A percentile compares a stretch with the other conserved stretches of the same genome.
phyloP scores from a whole-genome alignment of 495 filamentous ascomycete species.

The Talaromyces stipitatus region DNA sequence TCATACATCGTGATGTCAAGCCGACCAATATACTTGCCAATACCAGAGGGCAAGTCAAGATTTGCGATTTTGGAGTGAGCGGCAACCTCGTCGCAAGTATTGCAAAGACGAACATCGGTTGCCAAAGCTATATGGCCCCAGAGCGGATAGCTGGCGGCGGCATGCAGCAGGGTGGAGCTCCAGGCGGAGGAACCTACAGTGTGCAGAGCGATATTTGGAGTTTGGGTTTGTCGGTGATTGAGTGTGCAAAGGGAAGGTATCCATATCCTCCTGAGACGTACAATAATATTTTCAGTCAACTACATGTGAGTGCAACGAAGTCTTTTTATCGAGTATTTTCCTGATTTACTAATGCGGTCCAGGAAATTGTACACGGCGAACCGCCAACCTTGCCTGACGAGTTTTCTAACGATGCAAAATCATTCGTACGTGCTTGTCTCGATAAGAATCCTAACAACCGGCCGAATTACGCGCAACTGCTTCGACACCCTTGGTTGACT shows the following conservation, averaged over 20 bases:
- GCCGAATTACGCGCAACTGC: conserved; percentile 80
- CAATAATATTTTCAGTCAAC: conserved; percentile 95
- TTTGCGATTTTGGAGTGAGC: conserved; percentile 97
- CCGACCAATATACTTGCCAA: conserved; percentile 96
- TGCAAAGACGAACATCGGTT: conserved; percentile 98
- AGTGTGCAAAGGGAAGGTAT: conserved; percentile 92
- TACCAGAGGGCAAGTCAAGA: conserved; percentile 85
- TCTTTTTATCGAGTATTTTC: background rate
- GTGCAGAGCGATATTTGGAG: conserved; percentile 99
- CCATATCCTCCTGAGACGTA: conserved; percentile 98
- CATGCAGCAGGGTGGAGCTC: conserved; percentile 64
- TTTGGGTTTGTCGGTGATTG: conserved; percentile 87
- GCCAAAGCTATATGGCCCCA: conserved; percentile 98
- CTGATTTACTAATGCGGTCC: conserved; percentile 6
- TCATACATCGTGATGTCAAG: conserved; percentile 98
- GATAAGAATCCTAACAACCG: conserved; percentile 88
- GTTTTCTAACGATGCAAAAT: conserved; percentile 71
- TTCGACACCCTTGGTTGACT: conserved; percentile 83
- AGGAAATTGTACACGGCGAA: conserved; percentile 97
- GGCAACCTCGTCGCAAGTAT: conserved; percentile 96
- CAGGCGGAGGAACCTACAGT: conserved; percentile 80
- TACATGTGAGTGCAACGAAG: conserved; percentile 64
- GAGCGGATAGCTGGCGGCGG: conserved; percentile 88
- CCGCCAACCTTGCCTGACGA: conserved; percentile 78
- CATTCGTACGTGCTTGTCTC: conserved; percentile 84